Evolutionary conservation across 495 filamentous ascomycete genomes (phyloP), one percentile per base, ranked within the genome.

Genomic region (Penicillium manginii): DNA sequence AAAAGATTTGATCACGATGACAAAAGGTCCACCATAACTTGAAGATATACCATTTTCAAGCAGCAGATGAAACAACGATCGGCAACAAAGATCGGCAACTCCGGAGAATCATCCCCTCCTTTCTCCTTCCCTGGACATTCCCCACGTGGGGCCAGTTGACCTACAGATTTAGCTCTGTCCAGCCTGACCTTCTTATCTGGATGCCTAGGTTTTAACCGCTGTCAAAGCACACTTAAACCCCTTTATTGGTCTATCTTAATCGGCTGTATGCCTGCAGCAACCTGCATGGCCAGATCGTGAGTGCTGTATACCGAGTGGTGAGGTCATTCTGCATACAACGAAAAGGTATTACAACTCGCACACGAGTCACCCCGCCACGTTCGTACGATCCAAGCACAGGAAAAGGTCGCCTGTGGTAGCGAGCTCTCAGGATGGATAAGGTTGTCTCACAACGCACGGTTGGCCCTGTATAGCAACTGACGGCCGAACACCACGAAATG

Each of bases 241-340:
- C 19, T 37, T 19, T 10, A 33, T 21, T 52, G 49, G 49, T 14
- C 2, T 12, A 47, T 11, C 15, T 47, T 23, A 47, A 47, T 47
- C 18, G 45, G 45, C 45, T 47, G 15, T 47, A 47, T 47, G 45
- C 18, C 9, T 47, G 22, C 22, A 47, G 22, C 22, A 47, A 23
- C 45, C 10, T 11, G 21, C 45, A 47, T 47, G 45, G n/a, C 10
- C 15, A 14, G 22, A 47, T 47, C 45, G 10, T 8, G n/a, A 1
- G n/a, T 45, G 4, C 15, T 47, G 21, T 29, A 4, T 29, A 29
- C 26, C 26, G 9, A 47, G 45, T 47, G 45, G 18, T 47, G 45
- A 47, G 45, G 45, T 47, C 45, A 47, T n/a, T 4, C 9, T 47
- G 45, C 45, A 47, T 47, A n/a, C 4, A 17, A 18, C 10, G n/a